Base-by-base conservation (phyloP, 1,139 yeast species). In the Kodamaea ohmeri region DNA sequence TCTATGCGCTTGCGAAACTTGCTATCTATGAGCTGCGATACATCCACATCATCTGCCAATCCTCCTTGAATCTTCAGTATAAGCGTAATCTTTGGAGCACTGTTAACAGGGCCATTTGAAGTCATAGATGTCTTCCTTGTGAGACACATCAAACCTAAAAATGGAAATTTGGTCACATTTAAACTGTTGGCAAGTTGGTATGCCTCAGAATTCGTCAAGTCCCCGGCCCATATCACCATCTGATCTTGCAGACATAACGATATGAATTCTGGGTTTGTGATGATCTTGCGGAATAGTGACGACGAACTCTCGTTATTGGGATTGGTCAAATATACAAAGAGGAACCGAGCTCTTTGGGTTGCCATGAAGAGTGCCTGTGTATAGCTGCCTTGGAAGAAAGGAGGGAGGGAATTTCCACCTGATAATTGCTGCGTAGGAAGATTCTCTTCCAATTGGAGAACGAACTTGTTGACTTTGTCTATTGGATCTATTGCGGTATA, bases 191-290 rank as follows among this genome's bases (percentile, higher is more conserved):
- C 87, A 12, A 88, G 80, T 52, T 88, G 95, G 53, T 79, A 83
- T 1, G 94, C 87, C 59, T 92, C 97, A 11, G 89, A 78, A 44
- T 82, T 79, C 12, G 78, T 74, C 21, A 85, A 77, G 55, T 86
- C 85, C 6, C 97, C 96, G 25, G 94, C 95, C 97, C 97, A 92
- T 4, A 88, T 65, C 3, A 88, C 52, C 3, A 81, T 58, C 33
- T 46, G 48, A 6, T 49, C 50, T 73, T 66, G 37, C 72, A 47
- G 39, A 12, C 46, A 41, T 35, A 83, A 63, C 7, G 64, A 62
- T 6, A 76, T 62, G 40, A 88, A 79, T 24, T 61, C 62, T 1
- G 72, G 73, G 46, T 77, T 69, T 26, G 80, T 63, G 31, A 89
- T 60, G 3, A 85, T 71, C 11, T 72, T 69, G n/a, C 71, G 61